Conservation (phyloP, 2,329 filamentous ascomycete genomes). For the Fusarium sp. region DNA sequence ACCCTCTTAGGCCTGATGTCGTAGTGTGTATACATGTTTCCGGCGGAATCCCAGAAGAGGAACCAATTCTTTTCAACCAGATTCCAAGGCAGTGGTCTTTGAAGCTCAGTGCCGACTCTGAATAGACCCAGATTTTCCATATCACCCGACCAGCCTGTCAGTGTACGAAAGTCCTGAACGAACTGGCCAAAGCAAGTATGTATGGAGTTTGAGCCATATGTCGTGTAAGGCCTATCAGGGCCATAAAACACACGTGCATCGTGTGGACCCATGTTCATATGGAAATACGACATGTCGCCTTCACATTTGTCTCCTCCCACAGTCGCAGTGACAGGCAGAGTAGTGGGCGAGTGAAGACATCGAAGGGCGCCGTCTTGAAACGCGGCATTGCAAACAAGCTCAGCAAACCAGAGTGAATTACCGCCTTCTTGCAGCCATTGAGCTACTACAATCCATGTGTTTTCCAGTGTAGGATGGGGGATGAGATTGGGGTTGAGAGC, state of each 20-base stretch:
- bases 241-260: conserved; percentile 67
- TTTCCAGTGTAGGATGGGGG: conserved; percentile 57
- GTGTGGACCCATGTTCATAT: conserved; percentile 60
- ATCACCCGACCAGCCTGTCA: conserved; percentile 54
- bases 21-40: conserved; percentile 60
- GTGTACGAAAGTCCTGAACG: conserved; percentile 60
- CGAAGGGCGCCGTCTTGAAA: conserved; percentile 53
- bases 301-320: conserved; percentile 53
- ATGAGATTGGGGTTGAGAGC: conserved; percentile 65
- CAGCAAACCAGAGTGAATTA: conserved; percentile 47
- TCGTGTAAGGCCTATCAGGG: conserved; percentile 56
- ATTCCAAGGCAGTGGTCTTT: conserved; percentile 55
- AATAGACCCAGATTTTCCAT: conserved; percentile 47
- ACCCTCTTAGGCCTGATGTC: conserved; percentile 58
- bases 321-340: conserved; percentile 58
- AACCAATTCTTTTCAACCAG: conserved; percentile 70
- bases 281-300: conserved; percentile 52
- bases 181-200: conserved; percentile 66
- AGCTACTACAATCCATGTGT: conserved; percentile 61
- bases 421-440: conserved; percentile 49
- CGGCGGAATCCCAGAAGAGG: conserved; percentile 63
- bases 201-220: conserved; percentile 64
- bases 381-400: conserved; percentile 59
- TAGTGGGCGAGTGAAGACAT: conserved; percentile 52
- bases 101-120: conserved; percentile 57